Conservation (phyloP, 768 basidiomycete genomes). For the Suillus hirtellus region DNA sequence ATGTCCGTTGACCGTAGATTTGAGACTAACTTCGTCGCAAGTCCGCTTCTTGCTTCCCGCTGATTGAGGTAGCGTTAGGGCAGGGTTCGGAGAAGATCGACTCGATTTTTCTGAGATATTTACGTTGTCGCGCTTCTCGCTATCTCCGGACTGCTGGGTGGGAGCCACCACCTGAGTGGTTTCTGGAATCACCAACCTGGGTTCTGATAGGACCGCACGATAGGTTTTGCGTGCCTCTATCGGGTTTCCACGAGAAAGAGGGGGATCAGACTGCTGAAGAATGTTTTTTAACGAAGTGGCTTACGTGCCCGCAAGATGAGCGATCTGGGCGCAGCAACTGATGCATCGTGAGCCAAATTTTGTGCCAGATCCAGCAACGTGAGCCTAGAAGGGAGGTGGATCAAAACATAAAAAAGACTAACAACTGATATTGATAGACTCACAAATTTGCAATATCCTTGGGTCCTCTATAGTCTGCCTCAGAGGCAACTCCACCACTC, state of each 20-base stretch:
- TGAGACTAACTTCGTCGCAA: slow-evolving; percentile 18
- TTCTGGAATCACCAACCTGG: slow-evolving; percentile 58
- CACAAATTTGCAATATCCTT: slow-evolving; percentile 78
- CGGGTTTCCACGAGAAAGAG: not conserved
- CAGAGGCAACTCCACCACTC: slow-evolving; percentile 63
- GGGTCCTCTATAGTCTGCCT: slow-evolving; percentile 68
- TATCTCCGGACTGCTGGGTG: not conserved
- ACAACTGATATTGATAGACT: slow-evolving; percentile 23
- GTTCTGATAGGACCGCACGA: slow-evolving; percentile 77
- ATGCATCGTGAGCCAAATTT: slow-evolving; percentile 64
- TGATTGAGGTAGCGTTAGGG: not conserved
- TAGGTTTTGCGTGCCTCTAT: slow-evolving; percentile 82
- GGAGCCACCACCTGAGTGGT: slow-evolving; percentile 4
- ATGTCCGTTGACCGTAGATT: not conserved
- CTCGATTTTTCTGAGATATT: not conserved
- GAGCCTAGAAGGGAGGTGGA: slow-evolving; percentile 43
- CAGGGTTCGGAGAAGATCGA: not conserved
- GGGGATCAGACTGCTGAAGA: not conserved
- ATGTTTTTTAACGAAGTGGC: slow-evolving; percentile 28
- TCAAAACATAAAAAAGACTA: slow-evolving; percentile 1
- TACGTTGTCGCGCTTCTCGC: not conserved
- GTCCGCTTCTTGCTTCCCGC: slow-evolving; percentile 22
- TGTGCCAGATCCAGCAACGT: slow-evolving; percentile 67
- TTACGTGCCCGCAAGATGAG: slow-evolving; percentile 72
- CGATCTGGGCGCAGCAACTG: slow-evolving; percentile 62